Conservation (phyloP, 2,329 filamentous ascomycete genomes). For the Daldinia sp. region DNA sequence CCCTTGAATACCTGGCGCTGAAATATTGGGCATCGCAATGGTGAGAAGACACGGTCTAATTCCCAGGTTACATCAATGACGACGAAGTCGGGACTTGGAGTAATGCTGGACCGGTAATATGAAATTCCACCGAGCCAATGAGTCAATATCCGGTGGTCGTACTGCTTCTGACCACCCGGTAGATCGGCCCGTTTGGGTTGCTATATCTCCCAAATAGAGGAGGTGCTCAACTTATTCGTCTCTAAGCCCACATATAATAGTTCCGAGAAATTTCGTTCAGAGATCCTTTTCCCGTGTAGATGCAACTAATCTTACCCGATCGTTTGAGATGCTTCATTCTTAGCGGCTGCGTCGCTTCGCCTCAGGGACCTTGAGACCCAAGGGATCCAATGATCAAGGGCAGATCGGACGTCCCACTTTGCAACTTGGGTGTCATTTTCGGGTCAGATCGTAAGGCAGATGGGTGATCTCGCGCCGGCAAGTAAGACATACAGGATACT, state of each 20-base stretch:
- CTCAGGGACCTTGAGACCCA: not conserved
- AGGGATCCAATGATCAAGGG: not conserved
- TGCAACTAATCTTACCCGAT: not conserved
- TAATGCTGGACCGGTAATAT: slow-evolving; percentile 25
- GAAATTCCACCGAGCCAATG: slow-evolving; percentile 33
- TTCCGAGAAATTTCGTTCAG: slow-evolving; percentile 20
- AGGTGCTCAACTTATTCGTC: slow-evolving; percentile 15
- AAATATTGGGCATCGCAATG: slow-evolving; percentile 21
- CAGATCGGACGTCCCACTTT: slow-evolving; percentile 14
- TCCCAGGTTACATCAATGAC: slow-evolving; percentile 26
- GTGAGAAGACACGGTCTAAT: slow-evolving; percentile 15
- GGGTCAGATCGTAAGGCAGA: slow-evolving; percentile 5
- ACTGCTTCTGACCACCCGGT: slow-evolving; percentile 32
- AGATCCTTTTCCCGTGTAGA: slow-evolving; percentile 15
- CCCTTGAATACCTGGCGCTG: slow-evolving; percentile 15
- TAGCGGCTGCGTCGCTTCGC: slow-evolving; percentile 19
- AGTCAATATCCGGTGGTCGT: slow-evolving; percentile 29
- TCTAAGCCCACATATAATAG: slow-evolving; percentile 3
- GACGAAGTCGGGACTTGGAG: slow-evolving; percentile 19
- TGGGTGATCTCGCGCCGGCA: not conserved
- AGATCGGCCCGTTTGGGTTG: slow-evolving; percentile 30
- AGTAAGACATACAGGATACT: slow-evolving; percentile 1
- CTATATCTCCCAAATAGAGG: slow-evolving; percentile 23
- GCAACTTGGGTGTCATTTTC: slow-evolving; percentile 5
- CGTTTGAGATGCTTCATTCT: slow-evolving; percentile 4